These are phyloP conservation scores for Trichophyton mentagrophytes DNA, from an alignment of 2,329 filamentous ascomycete species.

Conservation along the genomic window DNA sequence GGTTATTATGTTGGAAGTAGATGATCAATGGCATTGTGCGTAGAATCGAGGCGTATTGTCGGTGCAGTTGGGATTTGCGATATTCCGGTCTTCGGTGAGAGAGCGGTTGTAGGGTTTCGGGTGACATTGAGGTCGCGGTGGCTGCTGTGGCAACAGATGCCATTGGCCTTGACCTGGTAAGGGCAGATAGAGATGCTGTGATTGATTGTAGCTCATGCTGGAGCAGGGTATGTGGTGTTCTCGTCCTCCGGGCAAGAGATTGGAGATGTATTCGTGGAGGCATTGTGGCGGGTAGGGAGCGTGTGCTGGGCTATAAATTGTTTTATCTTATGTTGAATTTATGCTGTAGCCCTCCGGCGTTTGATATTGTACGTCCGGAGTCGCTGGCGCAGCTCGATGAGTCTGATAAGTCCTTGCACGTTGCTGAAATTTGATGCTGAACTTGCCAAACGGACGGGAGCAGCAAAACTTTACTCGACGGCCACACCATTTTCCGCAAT, in stretches of 20 bases:
- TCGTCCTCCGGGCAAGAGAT: conserved; percentile 16
- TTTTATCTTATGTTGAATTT: neutral
- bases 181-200: conserved; percentile 5
- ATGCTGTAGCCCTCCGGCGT: neutral
- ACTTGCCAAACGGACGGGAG: neutral
- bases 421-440: neutral
- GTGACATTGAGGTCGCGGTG: conserved; percentile 9
- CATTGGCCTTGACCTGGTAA: neutral
- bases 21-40: conserved; percentile 75
- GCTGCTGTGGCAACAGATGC: conserved; percentile 32
- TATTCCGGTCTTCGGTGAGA: conserved; percentile 76
- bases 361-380: neutral
- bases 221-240: conserved; percentile 18
- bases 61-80: conserved; percentile 78
- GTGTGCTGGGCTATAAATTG: neutral
- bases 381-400: neutral
- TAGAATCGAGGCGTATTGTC: conserved; percentile 77
- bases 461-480: neutral
- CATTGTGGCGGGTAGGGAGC: conserved; percentile 30
- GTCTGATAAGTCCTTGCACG: neutral
- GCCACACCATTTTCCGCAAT: neutral
- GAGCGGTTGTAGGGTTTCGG: conserved; percentile 55
- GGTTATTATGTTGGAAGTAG: conserved; percentile 71
- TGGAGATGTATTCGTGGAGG: conserved; percentile 40
- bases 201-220: conserved; percentile 20